Base-by-base conservation (phyloP, 2,329 filamentous ascomycete species). In the Xylariaceae sp. region DNA sequence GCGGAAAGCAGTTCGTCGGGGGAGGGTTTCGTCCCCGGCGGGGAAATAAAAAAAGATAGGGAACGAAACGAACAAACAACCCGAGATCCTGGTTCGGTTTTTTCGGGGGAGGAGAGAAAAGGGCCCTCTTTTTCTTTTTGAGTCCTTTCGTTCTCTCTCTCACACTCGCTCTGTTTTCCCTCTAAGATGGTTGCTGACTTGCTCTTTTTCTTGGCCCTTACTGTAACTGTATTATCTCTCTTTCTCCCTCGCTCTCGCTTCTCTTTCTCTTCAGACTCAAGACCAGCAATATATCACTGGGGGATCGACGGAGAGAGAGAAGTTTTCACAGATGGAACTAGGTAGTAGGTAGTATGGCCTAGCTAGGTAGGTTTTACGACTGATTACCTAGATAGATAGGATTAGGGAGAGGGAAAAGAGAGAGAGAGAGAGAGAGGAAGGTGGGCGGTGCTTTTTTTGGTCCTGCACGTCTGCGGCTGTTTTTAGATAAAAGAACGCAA, bases 1-100 rank as follows among this genome's bases (percentile, higher is more conserved):
- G 62, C 60, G 67, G 68, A 71, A 70, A 70, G 63, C 69, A 71
- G 52, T 65, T 71, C 70, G 68, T 68, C 57, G 56, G 64, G 53
- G 56, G 23, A 30, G 23, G 23, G 23, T 30, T 30, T 30, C 23
- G 23, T 30, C 60, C 65, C 42, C 64, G 65, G 65, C 65, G 65
- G 67, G 64, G 65, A 30, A 30, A 30, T 30, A 30, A 4, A 4
- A 30, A 30, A 30, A 30, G 4, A 30, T 18, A 18, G 23, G 23
- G 23, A 30, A 30, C 4, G 23, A 30, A 30, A 66, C 64, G 65
- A 63, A 44, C 59, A 35, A 53, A 62, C 61, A 51, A 63, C 59
- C 62, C 55, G 17, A 45, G 44, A 51, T 51, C 49, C 49, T 51
- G 49, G 49, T 51, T 13, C 23, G 23, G 49, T 11, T 17, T 35